Conservation (phyloP, 2,329 filamentous ascomycete genomes). For the Trichoderma pleuroti region DNA sequence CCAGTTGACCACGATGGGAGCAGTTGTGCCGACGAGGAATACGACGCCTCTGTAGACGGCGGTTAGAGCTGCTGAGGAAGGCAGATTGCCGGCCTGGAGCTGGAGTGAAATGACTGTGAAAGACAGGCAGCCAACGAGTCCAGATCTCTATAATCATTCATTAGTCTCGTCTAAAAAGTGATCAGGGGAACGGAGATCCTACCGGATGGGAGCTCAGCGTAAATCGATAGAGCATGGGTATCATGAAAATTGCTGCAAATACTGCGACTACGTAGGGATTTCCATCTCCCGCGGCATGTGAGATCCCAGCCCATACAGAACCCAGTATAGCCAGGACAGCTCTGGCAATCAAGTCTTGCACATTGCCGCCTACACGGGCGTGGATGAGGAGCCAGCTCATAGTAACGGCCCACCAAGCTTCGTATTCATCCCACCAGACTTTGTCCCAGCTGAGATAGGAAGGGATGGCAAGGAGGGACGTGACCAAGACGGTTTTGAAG, state of each 20-base stretch:
- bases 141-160: conserved; percentile 43
- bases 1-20: conserved; percentile 56
- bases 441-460: conserved; percentile 46
- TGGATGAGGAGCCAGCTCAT: conserved; percentile 54
- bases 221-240: conserved; percentile 57
- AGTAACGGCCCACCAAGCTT: conserved; percentile 57
- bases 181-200: conserved; percentile 22
- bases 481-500: conserved; percentile 52
- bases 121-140: conserved; percentile 54
- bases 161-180: conserved; percentile 17
- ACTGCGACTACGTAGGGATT: conserved; percentile 54
- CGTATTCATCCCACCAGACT: conserved; percentile 53
- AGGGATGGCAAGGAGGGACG: conserved; percentile 50
- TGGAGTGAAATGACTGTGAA: conserved; percentile 53
- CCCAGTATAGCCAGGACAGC: conserved; percentile 48
- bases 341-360: conserved; percentile 54
- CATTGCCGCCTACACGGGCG: conserved; percentile 52
- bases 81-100: conserved; percentile 32
- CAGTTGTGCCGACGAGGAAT: conserved; percentile 51
- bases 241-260: conserved; percentile 54
- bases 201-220: conserved; percentile 53
- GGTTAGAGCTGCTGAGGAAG: conserved; percentile 37
- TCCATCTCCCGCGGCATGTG: conserved; percentile 48
- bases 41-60: conserved; percentile 47
- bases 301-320: conserved; percentile 52